phyloP scores from a whole-genome alignment of 2,329 filamentous ascomycete genomes.

The Talaromyces sp. region DNA sequence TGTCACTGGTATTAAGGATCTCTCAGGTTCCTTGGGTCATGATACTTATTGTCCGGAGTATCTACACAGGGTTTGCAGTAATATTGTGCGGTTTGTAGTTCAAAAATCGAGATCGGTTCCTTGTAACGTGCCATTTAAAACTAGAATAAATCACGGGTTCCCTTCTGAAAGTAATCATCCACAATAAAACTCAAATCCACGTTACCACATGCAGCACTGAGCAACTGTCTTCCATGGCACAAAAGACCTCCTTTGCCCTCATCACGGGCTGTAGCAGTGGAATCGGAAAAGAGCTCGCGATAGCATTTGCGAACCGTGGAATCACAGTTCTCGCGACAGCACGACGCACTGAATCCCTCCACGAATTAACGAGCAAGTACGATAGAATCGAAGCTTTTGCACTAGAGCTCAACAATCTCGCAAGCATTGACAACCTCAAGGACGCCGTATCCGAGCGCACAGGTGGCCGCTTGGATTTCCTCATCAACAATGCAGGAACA shows the following conservation, averaged over 20 bases:
- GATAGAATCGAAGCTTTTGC: not conserved
- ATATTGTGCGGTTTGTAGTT: not conserved
- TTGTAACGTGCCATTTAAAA: not conserved
- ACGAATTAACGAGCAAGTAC: not conserved
- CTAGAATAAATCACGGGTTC: not conserved
- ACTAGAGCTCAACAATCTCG: not conserved
- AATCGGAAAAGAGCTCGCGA: constrained; percentile 6
- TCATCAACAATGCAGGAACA: not conserved
- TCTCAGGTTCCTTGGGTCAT: too few relatives aligned
- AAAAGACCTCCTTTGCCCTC: constrained; percentile 8
- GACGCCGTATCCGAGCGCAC: not conserved
- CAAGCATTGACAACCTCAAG: not conserved
- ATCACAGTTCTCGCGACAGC: constrained; percentile 12
- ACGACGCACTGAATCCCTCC: constrained; percentile 6
- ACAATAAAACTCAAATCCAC: too few relatives aligned
- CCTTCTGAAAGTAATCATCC: not conserved
- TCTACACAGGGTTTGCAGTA: too few relatives aligned
- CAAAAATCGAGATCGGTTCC: not conserved
- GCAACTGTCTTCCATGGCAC: not conserved
- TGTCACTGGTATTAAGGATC: too few relatives aligned
- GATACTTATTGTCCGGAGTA: too few relatives aligned
- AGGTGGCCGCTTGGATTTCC: not conserved
- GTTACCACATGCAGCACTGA: not conserved
- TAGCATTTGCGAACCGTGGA: constrained; percentile 7
- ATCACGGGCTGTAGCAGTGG: constrained; percentile 14